These are phyloP conservation scores for Pulveroboletus sp. DNA, from an alignment of 768 basidiomycete genomes.

Conservation along the genomic window DNA sequence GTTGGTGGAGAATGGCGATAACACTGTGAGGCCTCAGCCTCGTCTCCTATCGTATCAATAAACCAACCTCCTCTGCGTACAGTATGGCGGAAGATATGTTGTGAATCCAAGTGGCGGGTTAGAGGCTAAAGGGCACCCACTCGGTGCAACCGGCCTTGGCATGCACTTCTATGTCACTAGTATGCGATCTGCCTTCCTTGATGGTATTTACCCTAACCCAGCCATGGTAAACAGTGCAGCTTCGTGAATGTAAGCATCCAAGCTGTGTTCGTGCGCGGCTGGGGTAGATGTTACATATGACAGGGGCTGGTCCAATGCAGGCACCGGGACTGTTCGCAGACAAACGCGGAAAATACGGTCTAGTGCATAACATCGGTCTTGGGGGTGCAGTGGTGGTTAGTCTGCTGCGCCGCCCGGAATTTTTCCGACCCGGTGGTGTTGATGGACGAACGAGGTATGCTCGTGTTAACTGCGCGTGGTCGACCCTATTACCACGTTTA, in stretches of 20 bases:
- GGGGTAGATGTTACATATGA: background rate
- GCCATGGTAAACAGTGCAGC: conserved; percentile 53
- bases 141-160: conserved; percentile 79
- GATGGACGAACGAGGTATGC: conserved; percentile 67
- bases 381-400: conserved; percentile 80
- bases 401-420: conserved; percentile 73
- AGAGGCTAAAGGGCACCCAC: conserved; percentile 86
- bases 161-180: conserved; percentile 89
- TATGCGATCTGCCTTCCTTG: conserved; percentile 30
- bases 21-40: conserved; percentile 53
- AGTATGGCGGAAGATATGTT: conserved; percentile 86
- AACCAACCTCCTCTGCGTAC: background rate
- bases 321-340: conserved; percentile 68
- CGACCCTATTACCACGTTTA: background rate
- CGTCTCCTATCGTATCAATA: background rate
- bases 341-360: conserved; percentile 71
- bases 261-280: background rate
- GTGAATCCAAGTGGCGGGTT: conserved; percentile 84
- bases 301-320: conserved; percentile 87
- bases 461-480: background rate
- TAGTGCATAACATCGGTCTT: conserved; percentile 82
- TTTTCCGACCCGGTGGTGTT: conserved; percentile 60
- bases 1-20: conserved; percentile 72
- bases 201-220: background rate
- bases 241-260: conserved; percentile 54